These are phyloP conservation scores for Xylaria sp. DNA, from an alignment of 495 filamentous ascomycete species.

Conservation along the genomic window DNA sequence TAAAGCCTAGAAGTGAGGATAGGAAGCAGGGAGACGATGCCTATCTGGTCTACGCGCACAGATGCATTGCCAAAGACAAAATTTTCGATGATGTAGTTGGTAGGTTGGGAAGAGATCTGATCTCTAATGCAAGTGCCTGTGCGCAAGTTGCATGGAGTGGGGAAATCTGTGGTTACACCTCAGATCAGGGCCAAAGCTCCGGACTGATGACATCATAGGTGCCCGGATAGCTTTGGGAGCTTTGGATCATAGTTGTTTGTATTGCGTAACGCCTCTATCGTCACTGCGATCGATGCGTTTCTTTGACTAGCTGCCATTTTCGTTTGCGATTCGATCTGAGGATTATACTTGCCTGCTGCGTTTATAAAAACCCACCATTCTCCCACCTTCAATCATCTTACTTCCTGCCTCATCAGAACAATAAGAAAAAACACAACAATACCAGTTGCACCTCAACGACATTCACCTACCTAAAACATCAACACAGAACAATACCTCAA, in stretches of 20 bases:
- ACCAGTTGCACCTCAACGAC: not conserved
- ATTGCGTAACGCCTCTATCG: slow-evolving; percentile 23
- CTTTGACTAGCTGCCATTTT: slow-evolving; percentile 15
- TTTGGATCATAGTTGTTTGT: slow-evolving; percentile 19
- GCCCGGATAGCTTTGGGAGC: slow-evolving; percentile 3
- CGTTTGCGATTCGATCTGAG: slow-evolving; percentile 3
- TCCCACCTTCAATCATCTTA: not conserved
- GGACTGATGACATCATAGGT: slow-evolving; percentile 22
- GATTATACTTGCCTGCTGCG: not conserved
- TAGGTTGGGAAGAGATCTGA: not conserved
- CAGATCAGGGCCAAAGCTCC: not conserved
- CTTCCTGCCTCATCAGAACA: not conserved
- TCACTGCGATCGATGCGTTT: slow-evolving; percentile 17
- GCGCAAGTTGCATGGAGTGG: not conserved
- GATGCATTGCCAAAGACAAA: not conserved
- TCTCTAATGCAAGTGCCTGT: not conserved
- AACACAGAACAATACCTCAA: not conserved
- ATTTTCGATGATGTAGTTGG: not conserved
- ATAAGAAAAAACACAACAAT: not conserved
- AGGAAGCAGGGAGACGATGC: not conserved
- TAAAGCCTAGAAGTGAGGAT: not conserved
- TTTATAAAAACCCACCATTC: slow-evolving; percentile 18
- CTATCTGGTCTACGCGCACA: not conserved
- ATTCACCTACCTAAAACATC: not conserved
- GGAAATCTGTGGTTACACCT: not conserved